Conservation (phyloP, 306 rosid species). For the Quercus gilva region DNA sequence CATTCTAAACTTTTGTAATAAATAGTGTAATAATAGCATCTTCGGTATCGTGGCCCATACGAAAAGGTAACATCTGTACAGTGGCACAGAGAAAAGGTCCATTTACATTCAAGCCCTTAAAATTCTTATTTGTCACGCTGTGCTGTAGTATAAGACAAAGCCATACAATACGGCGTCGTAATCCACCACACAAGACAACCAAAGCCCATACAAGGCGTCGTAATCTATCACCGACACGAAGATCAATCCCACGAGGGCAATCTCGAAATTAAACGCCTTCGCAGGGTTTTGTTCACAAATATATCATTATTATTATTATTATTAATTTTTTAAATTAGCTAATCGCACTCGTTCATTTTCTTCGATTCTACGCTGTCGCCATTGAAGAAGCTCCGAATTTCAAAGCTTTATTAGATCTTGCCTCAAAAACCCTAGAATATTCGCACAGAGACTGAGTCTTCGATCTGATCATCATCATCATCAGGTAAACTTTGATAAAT, state of each 20-base stretch:
- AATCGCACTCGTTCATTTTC: background rate
- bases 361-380: conserved; percentile 30
- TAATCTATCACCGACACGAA: background rate
- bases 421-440: conserved; percentile 38
- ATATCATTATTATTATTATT: background rate
- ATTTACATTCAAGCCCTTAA: too few species aligned
- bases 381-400: conserved; percentile 37
- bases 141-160: too few species aligned
- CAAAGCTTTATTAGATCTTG: conserved; percentile 16
- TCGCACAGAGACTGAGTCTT: conserved; percentile 7
- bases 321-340: background rate
- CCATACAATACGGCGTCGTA: background rate
- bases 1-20: too few species aligned
- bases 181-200: background rate
- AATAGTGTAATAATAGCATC: too few species aligned
- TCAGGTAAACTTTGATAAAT: conserved; percentile 29
- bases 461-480: conserved; percentile 23
- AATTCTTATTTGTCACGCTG: too few species aligned
- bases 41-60: too few species aligned
- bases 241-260: background rate
- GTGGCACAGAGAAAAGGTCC: too few species aligned
- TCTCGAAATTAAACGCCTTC: conserved; percentile 8
- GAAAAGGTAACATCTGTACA: too few species aligned
- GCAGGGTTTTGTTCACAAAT: background rate
- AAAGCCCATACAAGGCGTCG: background rate